Base-by-base conservation (phyloP, 331 rosid genomes). In the Cydonia oblonga region DNA sequence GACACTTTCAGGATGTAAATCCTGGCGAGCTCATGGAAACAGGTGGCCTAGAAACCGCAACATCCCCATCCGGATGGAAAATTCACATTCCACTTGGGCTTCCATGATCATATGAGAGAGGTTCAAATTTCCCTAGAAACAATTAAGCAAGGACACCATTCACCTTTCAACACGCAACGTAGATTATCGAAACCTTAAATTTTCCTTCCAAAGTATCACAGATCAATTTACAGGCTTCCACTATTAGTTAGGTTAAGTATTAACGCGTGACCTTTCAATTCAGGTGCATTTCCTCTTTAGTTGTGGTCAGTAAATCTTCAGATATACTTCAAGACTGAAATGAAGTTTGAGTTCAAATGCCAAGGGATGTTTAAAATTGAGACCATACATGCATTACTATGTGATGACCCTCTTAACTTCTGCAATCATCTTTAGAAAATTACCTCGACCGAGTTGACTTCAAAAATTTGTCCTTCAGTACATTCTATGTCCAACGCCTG, bases 401-500 rank as follows among this genome's bases (percentile, higher is more conserved):
- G 16, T 53, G n/a, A 9, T 6, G 5, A 33, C 6, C 18, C 61
- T 22, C 7, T 29, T 29, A 59, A 52, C 11, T 15, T 65, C 46
- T 30, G 69, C 64, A 78, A 72, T 75, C 56, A 35, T 73, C 69
- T 72, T n/a, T 53, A 15, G 74, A 76, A 69, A 63, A 66, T 82
- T 84, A 93, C 98, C 97, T 87, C 93, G 66, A 93, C 82, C 38
- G 98, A 90, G 84, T 76, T 89, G 51, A 93, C 79, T 84, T 93
- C 98, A 57, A 85, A 93, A 1, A 72, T 67, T 78, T 93, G 82
- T 68, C 96, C 93, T 80, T 86, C 83, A 20, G 97, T 90, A 81
- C 78, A 87, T 78, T 89, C 92, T 19, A 89, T 86, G 84, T 90
- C 97, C 49, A 93, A 80, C 25, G 92, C 97, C 78, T 90, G 97